phyloP scores from a whole-genome alignment of 2,329 filamentous ascomycete species.

The Ascochyta pisi region DNA sequence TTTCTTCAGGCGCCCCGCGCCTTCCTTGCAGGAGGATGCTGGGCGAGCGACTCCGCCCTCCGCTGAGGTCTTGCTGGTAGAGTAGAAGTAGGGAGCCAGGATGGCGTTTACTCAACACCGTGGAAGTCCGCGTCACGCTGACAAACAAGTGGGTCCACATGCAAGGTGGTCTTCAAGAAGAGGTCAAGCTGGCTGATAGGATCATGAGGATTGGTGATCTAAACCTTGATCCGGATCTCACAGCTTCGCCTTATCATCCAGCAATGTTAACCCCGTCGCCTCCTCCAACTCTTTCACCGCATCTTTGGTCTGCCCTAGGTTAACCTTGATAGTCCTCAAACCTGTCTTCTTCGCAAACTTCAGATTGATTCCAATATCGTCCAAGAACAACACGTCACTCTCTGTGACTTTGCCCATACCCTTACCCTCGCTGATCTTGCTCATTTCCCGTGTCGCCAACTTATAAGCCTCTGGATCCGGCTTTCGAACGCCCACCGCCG shows the following conservation, averaged over 20 bases:
- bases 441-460: conserved; percentile 71
- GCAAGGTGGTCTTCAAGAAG: too few species aligned
- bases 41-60: neutral
- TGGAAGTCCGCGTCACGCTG: neutral
- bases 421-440: conserved; percentile 66
- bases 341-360: conserved; percentile 78
- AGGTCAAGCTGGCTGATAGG: too few species aligned
- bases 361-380: conserved; percentile 93
- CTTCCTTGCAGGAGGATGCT: neutral
- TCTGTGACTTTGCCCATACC: conserved; percentile 62
- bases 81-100: neutral
- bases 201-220: too few species aligned
- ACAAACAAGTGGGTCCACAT: conserved; percentile 1
- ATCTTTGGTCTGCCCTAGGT: conserved; percentile 76
- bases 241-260: conserved; percentile 52
- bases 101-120: conserved; percentile 2
- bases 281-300: conserved; percentile 83
- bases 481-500: conserved; percentile 86
- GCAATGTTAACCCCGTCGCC: conserved; percentile 71
- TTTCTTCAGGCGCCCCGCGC: neutral
- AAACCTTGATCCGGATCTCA: conserved; percentile 11
- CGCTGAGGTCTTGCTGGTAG: neutral
- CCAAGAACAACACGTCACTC: conserved; percentile 81
- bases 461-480: conserved; percentile 84
- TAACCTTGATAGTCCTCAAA: conserved; percentile 84